Conservation (phyloP, 352 stramenopile genomes). For the Globisporangium takayamanum region DNA sequence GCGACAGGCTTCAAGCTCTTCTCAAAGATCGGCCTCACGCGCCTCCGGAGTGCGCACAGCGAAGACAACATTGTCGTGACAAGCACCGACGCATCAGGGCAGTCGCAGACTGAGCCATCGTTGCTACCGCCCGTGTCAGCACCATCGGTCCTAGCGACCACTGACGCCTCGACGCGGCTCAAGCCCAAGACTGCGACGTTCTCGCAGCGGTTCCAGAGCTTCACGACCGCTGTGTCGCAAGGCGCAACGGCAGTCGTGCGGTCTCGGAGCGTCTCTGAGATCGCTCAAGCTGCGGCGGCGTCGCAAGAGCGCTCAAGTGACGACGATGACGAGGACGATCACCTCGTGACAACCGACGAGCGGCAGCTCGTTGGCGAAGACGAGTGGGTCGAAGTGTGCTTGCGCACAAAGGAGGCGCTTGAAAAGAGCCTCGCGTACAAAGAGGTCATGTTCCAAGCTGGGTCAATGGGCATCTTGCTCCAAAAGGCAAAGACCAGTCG, state of each 20-base stretch:
- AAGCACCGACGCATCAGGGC: neutral
- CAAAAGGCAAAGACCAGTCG: conserved; percentile 61
- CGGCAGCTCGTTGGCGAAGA: conserved; percentile 40
- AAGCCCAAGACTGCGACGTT: conserved; percentile 40
- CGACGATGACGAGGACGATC: neutral
- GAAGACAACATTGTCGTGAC: conserved; percentile 24
- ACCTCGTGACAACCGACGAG: conserved; percentile 15
- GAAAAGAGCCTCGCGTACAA: conserved; percentile 46
- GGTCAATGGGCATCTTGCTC: conserved; percentile 74
- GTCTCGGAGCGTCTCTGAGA: conserved; percentile 1
- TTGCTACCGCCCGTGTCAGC: neutral
- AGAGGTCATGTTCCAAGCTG: conserved; percentile 66
- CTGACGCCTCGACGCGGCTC: neutral
- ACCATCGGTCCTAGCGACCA: neutral
- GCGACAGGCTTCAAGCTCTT: conserved; percentile 37
- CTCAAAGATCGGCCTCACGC: conserved; percentile 41
- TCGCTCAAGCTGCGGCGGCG: neutral
- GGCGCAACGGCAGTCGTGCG: conserved; percentile 18
- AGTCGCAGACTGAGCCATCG: neutral
- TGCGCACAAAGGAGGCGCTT: conserved; percentile 37
- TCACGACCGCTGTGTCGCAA: conserved; percentile 51
- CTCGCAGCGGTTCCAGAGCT: conserved; percentile 54
- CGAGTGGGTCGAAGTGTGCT: conserved; percentile 72
- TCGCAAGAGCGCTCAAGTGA: too few species aligned
- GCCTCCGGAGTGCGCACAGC: conserved; percentile 23